Percentiles rank a stretch among this genome's conserved stretches.
These are phyloP conservation scores for Planoprotostelium fungivorum DNA, from an alignment of 78 protist genomes.

Conservation along the genomic window DNA sequence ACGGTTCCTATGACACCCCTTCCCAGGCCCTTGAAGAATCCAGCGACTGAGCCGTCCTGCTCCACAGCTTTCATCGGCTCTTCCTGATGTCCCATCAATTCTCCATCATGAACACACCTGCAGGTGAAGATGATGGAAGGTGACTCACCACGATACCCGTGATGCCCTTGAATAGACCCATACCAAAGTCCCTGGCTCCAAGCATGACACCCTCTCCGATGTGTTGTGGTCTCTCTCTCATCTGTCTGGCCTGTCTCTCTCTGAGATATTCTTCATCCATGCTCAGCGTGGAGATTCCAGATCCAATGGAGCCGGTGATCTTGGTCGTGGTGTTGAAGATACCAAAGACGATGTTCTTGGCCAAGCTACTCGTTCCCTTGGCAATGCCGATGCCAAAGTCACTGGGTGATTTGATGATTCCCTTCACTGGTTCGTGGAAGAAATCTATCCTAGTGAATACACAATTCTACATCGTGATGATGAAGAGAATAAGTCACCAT, in stretches of 20 bases:
- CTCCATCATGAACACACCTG: background rate
- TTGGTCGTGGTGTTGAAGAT: conserved; percentile 66
- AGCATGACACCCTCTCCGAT: conserved; percentile 62
- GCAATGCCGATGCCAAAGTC: conserved; percentile 36
- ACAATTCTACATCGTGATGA: background rate
- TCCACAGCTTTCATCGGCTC: conserved; percentile 19
- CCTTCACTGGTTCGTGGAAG: conserved; percentile 62
- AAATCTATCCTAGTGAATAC: no score
- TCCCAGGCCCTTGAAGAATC: conserved; percentile 22
- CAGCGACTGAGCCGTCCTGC: conserved; percentile 13
- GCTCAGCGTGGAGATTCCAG: conserved; percentile 50
- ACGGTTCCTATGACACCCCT: conserved; percentile 32
- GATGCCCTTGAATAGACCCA: conserved; percentile 76
- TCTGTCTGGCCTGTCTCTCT: conserved; percentile 33
- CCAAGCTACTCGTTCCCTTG: conserved; percentile 28
- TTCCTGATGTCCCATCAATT: background rate
- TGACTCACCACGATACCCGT: conserved; percentile 70
- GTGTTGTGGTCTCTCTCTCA: conserved; percentile 36
- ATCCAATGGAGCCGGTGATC: conserved; percentile 55
- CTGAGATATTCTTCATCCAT: conserved; percentile 63
- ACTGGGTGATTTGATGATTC: conserved; percentile 22
- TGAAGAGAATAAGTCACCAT: background rate
- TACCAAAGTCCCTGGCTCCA: conserved; percentile 56
- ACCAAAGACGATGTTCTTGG: conserved; percentile 62
- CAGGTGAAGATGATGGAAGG: background rate